These are phyloP conservation scores for Suhomyces bokatorum DNA, from an alignment of 1,139 yeast genomes.

Conservation along the genomic window DNA sequence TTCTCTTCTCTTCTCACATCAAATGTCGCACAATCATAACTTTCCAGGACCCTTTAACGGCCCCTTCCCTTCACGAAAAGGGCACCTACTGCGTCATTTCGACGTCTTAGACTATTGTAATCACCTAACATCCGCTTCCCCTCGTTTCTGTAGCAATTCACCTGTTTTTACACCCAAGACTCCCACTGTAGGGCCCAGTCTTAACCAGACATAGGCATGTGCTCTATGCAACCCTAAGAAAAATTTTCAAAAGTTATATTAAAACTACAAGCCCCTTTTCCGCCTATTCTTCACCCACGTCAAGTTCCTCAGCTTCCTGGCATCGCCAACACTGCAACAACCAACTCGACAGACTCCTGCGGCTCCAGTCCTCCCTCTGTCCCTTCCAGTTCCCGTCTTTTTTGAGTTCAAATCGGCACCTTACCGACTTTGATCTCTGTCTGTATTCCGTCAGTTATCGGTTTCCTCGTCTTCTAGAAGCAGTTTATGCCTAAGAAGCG, in stretches of 20 bases:
- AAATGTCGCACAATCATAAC: neutral
- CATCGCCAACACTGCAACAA: neutral
- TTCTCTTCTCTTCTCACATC: neutral
- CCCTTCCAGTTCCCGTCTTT: neutral
- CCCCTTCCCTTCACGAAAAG: no score
- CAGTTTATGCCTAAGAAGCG: constrained; percentile 49
- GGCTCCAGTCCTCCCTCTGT: neutral
- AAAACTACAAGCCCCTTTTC: neutral
- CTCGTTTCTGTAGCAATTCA: no score
- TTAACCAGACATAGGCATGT: no score
- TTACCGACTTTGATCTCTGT: neutral
- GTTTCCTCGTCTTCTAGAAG: constrained; percentile 1
- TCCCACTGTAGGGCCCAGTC: no score
- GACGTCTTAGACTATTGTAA: no score
- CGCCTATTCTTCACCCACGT: neutral
- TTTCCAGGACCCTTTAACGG: no score
- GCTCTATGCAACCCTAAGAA: constrained; percentile 4
- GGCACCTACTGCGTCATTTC: no score
- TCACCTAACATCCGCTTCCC: no score
- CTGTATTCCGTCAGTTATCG: neutral
- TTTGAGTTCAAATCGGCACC: constrained; percentile 3
- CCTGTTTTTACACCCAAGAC: neutral
- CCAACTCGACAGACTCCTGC: neutral
- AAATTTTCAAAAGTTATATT: constrained; percentile 3
- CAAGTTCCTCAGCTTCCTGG: neutral